Percentiles rank a stretch among this genome's conserved stretches.
Conservation (phyloP, 495 filamentous ascomycete genomes). For the Penicillium daleae region DNA sequence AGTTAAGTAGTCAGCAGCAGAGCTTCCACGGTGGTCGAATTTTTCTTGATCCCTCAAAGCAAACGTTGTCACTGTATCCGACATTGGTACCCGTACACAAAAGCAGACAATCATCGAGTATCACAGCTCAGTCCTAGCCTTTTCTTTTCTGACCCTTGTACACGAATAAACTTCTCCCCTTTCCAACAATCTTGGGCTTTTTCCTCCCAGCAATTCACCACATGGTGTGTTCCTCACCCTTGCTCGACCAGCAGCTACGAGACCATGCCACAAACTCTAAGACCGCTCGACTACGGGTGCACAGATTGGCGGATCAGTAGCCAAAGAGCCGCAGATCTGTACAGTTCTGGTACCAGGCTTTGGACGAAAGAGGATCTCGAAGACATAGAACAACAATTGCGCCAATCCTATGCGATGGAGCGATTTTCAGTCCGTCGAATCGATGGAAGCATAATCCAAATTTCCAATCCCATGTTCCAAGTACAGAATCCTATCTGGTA, state of each 20-base stretch:
- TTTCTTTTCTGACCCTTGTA: too few relatives aligned
- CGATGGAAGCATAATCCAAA: slow-evolving; percentile 38
- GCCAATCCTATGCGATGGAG: slow-evolving; percentile 33
- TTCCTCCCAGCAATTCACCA: slow-evolving; percentile 24
- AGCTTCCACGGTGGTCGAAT: slow-evolving; percentile 12
- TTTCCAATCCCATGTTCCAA: slow-evolving; percentile 44
- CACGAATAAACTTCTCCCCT: too few relatives aligned
- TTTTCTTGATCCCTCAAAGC: slow-evolving; percentile 19
- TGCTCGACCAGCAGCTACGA: slow-evolving; percentile 29
- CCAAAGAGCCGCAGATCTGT: slow-evolving; percentile 42
- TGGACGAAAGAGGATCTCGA: slow-evolving; percentile 43
- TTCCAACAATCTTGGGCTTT: slow-evolving; percentile 19
- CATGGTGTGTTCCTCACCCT: slow-evolving; percentile 24
- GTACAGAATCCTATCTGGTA: slow-evolving; percentile 46
- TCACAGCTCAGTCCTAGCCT: slow-evolving; percentile 21
- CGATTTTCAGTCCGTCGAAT: slow-evolving; percentile 43
- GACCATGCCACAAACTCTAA: slow-evolving; percentile 30
- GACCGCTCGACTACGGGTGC: slow-evolving; percentile 43
- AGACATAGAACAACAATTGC: slow-evolving; percentile 44
- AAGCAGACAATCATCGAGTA: slow-evolving; percentile 19
- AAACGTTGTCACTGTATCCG: slow-evolving; percentile 18
- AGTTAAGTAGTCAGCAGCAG: slow-evolving; percentile 10
- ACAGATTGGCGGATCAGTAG: slow-evolving; percentile 41
- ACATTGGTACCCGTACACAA: slow-evolving; percentile 17
- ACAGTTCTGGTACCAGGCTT: slow-evolving; percentile 40